A percentile compares a stretch with the other conserved stretches of the same genome.
phyloP scores from a whole-genome alignment of 495 filamentous ascomycete species.

The Penicillium desertorum region DNA sequence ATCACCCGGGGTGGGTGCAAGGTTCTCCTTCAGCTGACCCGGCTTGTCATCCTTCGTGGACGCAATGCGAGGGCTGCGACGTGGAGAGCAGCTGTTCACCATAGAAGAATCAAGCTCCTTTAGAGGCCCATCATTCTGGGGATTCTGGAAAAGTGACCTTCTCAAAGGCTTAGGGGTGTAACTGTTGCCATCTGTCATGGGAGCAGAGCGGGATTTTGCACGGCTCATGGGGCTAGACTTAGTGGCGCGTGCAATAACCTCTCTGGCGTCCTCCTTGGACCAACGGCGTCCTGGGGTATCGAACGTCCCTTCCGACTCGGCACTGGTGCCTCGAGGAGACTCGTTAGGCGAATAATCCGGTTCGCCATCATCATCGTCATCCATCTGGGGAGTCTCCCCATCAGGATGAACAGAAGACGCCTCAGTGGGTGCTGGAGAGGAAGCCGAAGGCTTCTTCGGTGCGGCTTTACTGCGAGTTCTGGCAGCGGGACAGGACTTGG shows the following conservation, averaged over 20 bases:
- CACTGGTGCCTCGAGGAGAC: slow-evolving; percentile 39
- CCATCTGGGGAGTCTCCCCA: slow-evolving; percentile 36
- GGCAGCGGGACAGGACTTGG: slow-evolving; percentile 30
- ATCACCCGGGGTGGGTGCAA: slow-evolving; percentile 36
- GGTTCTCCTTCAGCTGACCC: slow-evolving; percentile 51
- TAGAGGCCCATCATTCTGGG: slow-evolving; percentile 56
- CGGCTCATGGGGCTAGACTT: slow-evolving; percentile 71
- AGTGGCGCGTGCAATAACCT: slow-evolving; percentile 59
- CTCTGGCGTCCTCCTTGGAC: slow-evolving; percentile 55
- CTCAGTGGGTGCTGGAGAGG: slow-evolving; percentile 46
- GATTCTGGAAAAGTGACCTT: slow-evolving; percentile 72
- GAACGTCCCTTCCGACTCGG: slow-evolving; percentile 38
- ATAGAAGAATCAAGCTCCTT: slow-evolving; percentile 59
- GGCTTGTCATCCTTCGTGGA: slow-evolving; percentile 36
- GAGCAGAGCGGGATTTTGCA: slow-evolving; percentile 61
- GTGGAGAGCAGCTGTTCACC: slow-evolving; percentile 53
- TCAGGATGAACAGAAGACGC: slow-evolving; percentile 43
- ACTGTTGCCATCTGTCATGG: slow-evolving; percentile 54
- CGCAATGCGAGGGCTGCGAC: slow-evolving; percentile 45
- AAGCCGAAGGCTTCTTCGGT: slow-evolving; percentile 31
- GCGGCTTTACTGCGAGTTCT: slow-evolving; percentile 36
- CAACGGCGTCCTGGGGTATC: slow-evolving; percentile 35
- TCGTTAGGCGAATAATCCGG: slow-evolving; percentile 28
- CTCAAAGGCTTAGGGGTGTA: slow-evolving; percentile 66
- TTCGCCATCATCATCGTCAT: slow-evolving; percentile 24